phyloP scores from a whole-genome alignment of 345 rosid genomes.

The Kernera saxatilis region DNA sequence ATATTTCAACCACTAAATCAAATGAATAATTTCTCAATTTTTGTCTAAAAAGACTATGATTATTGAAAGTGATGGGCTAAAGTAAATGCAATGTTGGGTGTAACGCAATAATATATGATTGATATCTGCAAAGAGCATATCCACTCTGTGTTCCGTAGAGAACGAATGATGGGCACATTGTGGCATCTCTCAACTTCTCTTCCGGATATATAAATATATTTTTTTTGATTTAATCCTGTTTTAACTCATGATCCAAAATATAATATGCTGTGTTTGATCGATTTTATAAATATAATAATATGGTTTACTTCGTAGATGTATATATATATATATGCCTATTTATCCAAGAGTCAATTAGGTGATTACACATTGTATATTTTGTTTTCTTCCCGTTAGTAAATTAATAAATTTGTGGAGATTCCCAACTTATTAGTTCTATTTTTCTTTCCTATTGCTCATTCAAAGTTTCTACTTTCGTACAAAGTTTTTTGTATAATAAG shows the following conservation, averaged over 20 bases:
- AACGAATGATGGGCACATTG: conserved; percentile 4
- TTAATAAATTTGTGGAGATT: neutral
- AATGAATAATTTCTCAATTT: neutral
- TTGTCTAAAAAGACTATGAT: neutral
- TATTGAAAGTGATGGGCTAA: conserved; percentile 19
- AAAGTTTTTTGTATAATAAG: neutral
- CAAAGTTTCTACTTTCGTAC: neutral
- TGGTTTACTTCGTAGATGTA: too few species aligned
- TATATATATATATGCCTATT: too few species aligned
- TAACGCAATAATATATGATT: conserved; percentile 19
- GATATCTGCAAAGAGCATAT: conserved; percentile 24
- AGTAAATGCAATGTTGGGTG: conserved; percentile 14
- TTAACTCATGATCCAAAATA: neutral
- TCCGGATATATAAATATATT: neutral
- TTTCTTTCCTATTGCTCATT: neutral
- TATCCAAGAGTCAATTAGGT: too few species aligned
- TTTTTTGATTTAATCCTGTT: neutral
- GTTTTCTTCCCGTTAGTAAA: neutral
- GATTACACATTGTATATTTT: too few species aligned
- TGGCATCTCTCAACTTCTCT: conserved; percentile 14
- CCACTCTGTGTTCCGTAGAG: conserved; percentile 22
- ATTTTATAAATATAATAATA: neutral
- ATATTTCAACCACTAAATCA: too few species aligned
- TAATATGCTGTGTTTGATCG: neutral
- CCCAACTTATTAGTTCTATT: neutral